Conservation (phyloP, 768 basidiomycete species). For the Tephrocybe sp. region DNA sequence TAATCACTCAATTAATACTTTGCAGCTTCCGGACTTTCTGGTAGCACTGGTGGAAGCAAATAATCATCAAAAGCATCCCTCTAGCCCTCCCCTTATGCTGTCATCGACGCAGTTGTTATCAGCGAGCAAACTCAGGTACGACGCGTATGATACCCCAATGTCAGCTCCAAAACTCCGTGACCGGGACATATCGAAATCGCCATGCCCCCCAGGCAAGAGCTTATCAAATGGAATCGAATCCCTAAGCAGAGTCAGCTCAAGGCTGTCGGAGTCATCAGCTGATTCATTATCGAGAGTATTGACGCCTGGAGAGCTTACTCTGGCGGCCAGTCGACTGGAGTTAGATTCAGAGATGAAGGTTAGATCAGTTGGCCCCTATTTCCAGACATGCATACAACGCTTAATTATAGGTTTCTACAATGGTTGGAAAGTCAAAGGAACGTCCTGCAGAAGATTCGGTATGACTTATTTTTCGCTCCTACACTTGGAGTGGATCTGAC, state of each 20-base stretch:
- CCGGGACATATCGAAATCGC: slow-evolving; percentile 29
- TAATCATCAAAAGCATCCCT: slow-evolving; percentile 2
- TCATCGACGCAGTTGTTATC: slow-evolving; percentile 25
- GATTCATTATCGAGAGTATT: slow-evolving; percentile 26
- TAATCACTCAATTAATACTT: background rate
- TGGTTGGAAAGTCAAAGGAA: background rate
- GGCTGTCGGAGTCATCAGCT: slow-evolving; percentile 25
- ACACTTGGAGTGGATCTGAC: background rate
- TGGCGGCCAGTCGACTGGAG: slow-evolving; percentile 34
- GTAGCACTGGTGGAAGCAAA: slow-evolving; percentile 35
- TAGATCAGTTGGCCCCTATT: background rate
- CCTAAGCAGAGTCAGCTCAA: slow-evolving; percentile 24
- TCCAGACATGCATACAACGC: background rate
- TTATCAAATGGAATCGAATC: slow-evolving; percentile 33
- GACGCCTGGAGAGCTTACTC: slow-evolving; percentile 46
- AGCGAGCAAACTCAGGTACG: slow-evolving; percentile 61
- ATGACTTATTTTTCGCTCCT: background rate
- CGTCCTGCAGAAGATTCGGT: slow-evolving; percentile 21
- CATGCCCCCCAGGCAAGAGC: slow-evolving; percentile 25
- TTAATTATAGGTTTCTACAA: background rate
- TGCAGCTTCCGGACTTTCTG: slow-evolving; percentile 73
- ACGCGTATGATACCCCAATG: slow-evolving; percentile 67
- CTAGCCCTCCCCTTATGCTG: slow-evolving; percentile 16
- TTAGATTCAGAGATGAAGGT: slow-evolving; percentile 28
- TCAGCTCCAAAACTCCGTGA: slow-evolving; percentile 43